Evolutionary conservation across 768 basidiomycete genomes (phyloP), one percentile per base, ranked within the genome.

Genomic region (Trametes sanguinea): DNA sequence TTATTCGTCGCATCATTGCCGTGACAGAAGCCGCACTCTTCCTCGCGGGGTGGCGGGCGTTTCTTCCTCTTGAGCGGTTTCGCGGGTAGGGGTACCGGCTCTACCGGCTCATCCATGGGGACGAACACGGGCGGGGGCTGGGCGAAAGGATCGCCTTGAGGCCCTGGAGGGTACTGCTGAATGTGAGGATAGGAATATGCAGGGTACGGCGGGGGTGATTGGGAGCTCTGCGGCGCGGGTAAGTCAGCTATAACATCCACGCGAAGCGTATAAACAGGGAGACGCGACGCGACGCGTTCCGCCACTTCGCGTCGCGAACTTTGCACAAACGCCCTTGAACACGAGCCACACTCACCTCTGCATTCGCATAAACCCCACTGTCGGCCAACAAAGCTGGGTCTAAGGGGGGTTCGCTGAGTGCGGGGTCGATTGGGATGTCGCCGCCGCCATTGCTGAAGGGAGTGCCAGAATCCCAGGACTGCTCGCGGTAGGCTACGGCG

Each of bases 61-160:
- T 76, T 81, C 58, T 47, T 60, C 63, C 76, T 80, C 72, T 75
- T 86, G 76, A 61, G 73, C 29, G 71, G 81, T 76, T 77, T 87
- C 3, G 71, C 53, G 9, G 67, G 66, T 4, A 76, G 72, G 22
- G 72, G 64, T 48, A 76, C 76, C 27, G 74, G 75, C 29, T 51
- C 57, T 11, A 51, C 32, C 57, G 76, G 76, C 59, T 80, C 77
- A 52, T 79, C 73, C 57, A 78, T 75, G 32, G 76, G 76, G 60
- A 85, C 75, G 77, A 79, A 87, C 57, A 83, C 74, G 59, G 77
- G 77, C 43, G 77, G 76, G 57, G 81, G 81, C 65, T 83, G 86
- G 56, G 89, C 88, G 71, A 92, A 92, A 42, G 90, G 90, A 75
- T 92, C 91, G 62, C 91, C 90, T 69, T 90, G 88, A 14, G 91